Evolutionary conservation across 2,329 filamentous ascomycete species (phyloP).

Genomic region (Curvularia spicifera): DNA sequence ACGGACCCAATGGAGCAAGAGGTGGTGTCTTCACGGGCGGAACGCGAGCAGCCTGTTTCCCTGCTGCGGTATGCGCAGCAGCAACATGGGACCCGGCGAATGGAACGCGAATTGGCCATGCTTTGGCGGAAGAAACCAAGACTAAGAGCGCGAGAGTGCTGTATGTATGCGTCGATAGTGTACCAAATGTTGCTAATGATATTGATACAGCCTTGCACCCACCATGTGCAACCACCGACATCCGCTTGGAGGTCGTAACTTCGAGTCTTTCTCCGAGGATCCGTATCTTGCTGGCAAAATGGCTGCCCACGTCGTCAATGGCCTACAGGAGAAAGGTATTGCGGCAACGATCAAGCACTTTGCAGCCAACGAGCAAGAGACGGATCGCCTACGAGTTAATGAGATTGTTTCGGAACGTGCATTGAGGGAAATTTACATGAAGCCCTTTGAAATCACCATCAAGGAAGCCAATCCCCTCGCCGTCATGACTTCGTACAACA

Average conservation of each 20-base stretch:
- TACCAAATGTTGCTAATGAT: constrained; percentile 2
- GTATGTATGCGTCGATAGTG: constrained; percentile 22
- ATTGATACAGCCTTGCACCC: constrained; percentile 63
- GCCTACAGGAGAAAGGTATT: constrained; percentile 70
- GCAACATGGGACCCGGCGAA: constrained; percentile 77
- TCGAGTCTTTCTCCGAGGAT: constrained; percentile 76
- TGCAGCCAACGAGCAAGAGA: constrained; percentile 71
- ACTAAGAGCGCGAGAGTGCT: constrained; percentile 76
- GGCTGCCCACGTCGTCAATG: constrained; percentile 64
- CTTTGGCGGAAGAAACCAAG: constrained; percentile 73
- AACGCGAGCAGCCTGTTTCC: constrained; percentile 71
- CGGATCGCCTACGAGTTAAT: constrained; percentile 67
- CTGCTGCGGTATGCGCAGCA: constrained; percentile 70
- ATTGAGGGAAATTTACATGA: constrained; percentile 60
- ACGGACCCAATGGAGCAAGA: constrained; percentile 72
- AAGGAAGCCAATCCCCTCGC: constrained; percentile 70
- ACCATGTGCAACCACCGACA: constrained; percentile 83
- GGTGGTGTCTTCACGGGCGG: constrained; percentile 70
- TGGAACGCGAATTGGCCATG: constrained; percentile 60
- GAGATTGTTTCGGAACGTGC: constrained; percentile 64
- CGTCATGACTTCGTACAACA: constrained; percentile 77
- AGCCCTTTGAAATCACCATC: constrained; percentile 72
- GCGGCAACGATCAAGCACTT: constrained; percentile 78
- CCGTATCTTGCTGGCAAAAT: constrained; percentile 71
- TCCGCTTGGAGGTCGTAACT: constrained; percentile 79